Conservation (phyloP, 768 basidiomycete species). For the Postia placenta region DNA sequence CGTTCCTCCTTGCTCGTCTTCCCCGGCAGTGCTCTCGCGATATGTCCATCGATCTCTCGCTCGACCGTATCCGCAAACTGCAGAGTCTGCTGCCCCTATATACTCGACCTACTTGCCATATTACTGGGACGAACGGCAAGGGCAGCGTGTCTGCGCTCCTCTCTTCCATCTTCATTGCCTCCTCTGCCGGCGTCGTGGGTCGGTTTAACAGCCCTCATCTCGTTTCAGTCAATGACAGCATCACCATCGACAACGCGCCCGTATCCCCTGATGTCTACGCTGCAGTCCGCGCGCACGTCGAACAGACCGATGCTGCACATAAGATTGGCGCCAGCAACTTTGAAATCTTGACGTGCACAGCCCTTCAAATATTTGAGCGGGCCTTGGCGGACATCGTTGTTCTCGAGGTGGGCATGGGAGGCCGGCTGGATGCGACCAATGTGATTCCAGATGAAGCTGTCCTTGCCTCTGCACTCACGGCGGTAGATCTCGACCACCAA, state of each 20-base stretch:
- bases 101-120: conserved; percentile 78
- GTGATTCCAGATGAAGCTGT: conserved; percentile 65
- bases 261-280: conserved; percentile 46
- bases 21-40: neutral
- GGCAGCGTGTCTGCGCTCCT: conserved; percentile 86
- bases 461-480: conserved; percentile 74
- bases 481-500: conserved; percentile 92
- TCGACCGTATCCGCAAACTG: conserved; percentile 52
- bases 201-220: conserved; percentile 94
- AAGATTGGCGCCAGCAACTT: conserved; percentile 59
- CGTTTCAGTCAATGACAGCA: conserved; percentile 67
- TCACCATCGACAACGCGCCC: conserved; percentile 56
- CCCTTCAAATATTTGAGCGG: conserved; percentile 69
- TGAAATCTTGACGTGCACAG: conserved; percentile 81
- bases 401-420: conserved; percentile 95
- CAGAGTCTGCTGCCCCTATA: conserved; percentile 52
- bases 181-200: conserved; percentile 60
- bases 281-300: conserved; percentile 39
- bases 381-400: conserved; percentile 73
- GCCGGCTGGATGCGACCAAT: conserved; percentile 89
- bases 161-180: conserved; percentile 62
- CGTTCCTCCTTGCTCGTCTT: neutral
- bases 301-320: conserved; percentile 37
- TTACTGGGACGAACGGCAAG: conserved; percentile 97
- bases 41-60: conserved; percentile 60